Evolutionary conservation across 768 basidiomycete genomes (phyloP).

Genomic region (Rhodotorula paludigena): DNA sequence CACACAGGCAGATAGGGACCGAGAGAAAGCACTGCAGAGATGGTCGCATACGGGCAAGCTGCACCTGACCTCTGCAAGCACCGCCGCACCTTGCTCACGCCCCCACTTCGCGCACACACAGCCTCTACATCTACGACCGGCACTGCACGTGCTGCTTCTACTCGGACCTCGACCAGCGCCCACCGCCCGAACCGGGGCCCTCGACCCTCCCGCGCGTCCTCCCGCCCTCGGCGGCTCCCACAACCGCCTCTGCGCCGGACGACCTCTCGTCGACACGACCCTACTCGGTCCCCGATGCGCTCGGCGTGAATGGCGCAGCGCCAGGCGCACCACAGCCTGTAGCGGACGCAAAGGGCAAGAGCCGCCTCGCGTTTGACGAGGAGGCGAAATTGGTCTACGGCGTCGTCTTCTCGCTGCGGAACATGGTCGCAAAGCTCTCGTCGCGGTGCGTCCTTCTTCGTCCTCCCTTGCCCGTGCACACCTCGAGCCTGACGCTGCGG

Average conservation of each 20-base stretch:
- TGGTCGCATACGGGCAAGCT: slow-evolving; percentile 27
- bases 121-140: slow-evolving; percentile 88
- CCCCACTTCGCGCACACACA: background rate
- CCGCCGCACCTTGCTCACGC: background rate
- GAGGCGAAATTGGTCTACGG: slow-evolving; percentile 97
- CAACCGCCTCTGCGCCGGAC: slow-evolving; percentile 60
- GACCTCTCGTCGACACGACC: slow-evolving; percentile 62
- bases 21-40: background rate
- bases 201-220: slow-evolving; percentile 67
- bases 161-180: slow-evolving; percentile 1
- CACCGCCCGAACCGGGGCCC: slow-evolving; percentile 59
- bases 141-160: slow-evolving; percentile 42
- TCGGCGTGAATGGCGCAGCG: background rate
- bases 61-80: background rate
- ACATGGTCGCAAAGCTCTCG: slow-evolving; percentile 92
- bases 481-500: no score
- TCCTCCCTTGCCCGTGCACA: background rate
- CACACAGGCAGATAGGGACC: no score
- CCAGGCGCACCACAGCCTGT: background rate
- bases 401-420: slow-evolving; percentile 79
- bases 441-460: slow-evolving; percentile 64
- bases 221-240: slow-evolving; percentile 75
- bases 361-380: slow-evolving; percentile 84
- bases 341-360: slow-evolving; percentile 48
- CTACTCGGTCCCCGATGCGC: slow-evolving; percentile 59